phyloP scores from a whole-genome alignment of 129 eudicot species.

The Escallonia herrerae region DNA sequence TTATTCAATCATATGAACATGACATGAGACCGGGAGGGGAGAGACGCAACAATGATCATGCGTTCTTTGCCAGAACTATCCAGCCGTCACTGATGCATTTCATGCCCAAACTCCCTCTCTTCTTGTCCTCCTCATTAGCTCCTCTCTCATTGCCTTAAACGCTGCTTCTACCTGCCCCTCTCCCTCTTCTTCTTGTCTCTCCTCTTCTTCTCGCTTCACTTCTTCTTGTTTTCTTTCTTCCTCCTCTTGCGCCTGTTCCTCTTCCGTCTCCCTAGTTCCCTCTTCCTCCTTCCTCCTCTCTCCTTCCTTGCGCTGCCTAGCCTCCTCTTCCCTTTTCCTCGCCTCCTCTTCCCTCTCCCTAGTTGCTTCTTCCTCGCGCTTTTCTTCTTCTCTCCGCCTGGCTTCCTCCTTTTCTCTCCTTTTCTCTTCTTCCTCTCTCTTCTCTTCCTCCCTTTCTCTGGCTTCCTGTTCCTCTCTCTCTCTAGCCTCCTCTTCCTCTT shows the following conservation, averaged over 20 bases:
- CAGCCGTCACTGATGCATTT: no score
- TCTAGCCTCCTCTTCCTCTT: conserved; percentile 5
- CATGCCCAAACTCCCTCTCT: no score
- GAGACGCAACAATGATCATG: no score
- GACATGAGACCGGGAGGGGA: no score
- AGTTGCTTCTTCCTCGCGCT: conserved; percentile 2
- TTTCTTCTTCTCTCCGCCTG: not conserved
- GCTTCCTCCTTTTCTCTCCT: no score
- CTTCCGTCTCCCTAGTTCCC: conserved; percentile 9
- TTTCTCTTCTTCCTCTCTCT: conserved; percentile 3
- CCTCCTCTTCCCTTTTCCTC: conserved; percentile 11
- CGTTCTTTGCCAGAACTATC: no score
- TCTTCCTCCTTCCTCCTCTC: conserved; percentile 1
- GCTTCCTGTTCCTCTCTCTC: conserved; percentile 10
- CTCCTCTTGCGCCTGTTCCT: conserved; percentile 1
- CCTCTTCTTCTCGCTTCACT: not conserved
- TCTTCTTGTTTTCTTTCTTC: not conserved
- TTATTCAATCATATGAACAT: no score
- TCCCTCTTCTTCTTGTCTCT: conserved; percentile 16
- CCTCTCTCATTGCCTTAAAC: no score
- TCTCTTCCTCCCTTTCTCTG: conserved; percentile 11
- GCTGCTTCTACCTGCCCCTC: not conserved
- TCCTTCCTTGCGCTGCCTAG: conserved; percentile 6
- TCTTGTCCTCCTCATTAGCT: no score
- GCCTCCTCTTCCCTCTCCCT: conserved; percentile 10